Base-by-base conservation (phyloP, 2,329 filamentous ascomycete genomes). In the Clonostachys sp. region DNA sequence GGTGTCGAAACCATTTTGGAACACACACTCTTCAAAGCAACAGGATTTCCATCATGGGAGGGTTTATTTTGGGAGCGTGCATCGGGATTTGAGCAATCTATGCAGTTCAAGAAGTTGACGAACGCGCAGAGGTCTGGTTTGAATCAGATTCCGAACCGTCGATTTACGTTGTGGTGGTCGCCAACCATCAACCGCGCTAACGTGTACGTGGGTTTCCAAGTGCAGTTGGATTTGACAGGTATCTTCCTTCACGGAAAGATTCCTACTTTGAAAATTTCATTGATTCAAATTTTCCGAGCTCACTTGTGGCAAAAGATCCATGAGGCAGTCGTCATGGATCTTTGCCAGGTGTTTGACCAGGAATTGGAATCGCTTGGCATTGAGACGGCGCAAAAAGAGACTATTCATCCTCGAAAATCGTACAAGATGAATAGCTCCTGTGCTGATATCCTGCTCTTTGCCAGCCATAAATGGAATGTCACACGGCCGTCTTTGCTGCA, bases 351-450 rank as follows among this genome's bases (percentile, higher is more conserved):
- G 13, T 96, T 99, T 57, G 94, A 99, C 56, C 92, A 97, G 62
- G 94, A 99, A 64, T 74, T 99, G 41, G 94, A 99, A 66, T 91
- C 94, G 34, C 76, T 99, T 5, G 91, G 91, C 35, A 96, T 99
- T 49, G 94, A 99, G 68, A 95, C 91, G 3, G 94, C 97, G 5
- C 94, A 99, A 64, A 99, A 99, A 70, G 94, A 99, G 73, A 97
- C 94, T 0, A 99, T 99, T 50, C 94, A 99, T 74, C 94, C 94
- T 45, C 83, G 94, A 81, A 99, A 99, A 72, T 96, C 91, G 5
- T 99, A 99, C 82, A 99, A 99, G 82, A 99, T 99, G 94, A 99
- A 99, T 77, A 96, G 91, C 60, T 97, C 92, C 49, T 97, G 94
- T 61, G 94, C 95, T 5, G 94, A 99, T 66, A 96, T 99, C 53